Evolutionary conservation across 2,329 filamentous ascomycete species (phyloP), one percentile per base, ranked within the genome.

Genomic region (Paecilomyces fulvus): DNA sequence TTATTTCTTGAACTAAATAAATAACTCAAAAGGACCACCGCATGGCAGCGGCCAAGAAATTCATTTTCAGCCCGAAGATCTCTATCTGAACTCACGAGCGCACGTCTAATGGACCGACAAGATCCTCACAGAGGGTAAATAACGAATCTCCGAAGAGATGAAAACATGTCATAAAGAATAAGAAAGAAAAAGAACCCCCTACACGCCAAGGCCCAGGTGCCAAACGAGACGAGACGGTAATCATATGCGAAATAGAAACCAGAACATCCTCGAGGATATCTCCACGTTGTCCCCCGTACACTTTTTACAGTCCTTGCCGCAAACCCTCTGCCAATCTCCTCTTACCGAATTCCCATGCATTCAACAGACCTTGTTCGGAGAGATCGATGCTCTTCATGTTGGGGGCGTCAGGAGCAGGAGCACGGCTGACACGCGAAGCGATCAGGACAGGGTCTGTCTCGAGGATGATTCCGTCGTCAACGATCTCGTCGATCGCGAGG

Each of bases 401-500:
- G 8, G 83, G 80, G 65, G 91, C 87, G 76, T 99, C 94, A 67
- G 95, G 89, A 48, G 87, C 86, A 9, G 94, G 94, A 46, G 94
- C 92, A 73, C 88, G 87, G 81, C 90, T 96, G 67, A 97, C 94
- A 64, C 94, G 82, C 71, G 91, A 91, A 52, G 92, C 88, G 63
- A 99, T 89, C 67, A 96, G 89, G 61, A 94, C 92, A 0, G 94
- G 92, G 72, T 99, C 94, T 0, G 92, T 97, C 78, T 99, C 94
- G 59, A 99, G 84, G 65, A 99, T 92, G 70, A 97, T 95, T 59
- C 94, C 94, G 69, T 95, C 91, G 74, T 96, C 91, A 55, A 95
- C 84, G 60, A 95, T 92, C 75, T 99, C 94, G 74, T 99, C 94
- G 62, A 99, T 89, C 49, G 92, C 90, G 55, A 99, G 84, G 12